phyloP scores from a whole-genome alignment of 768 basidiomycete species.

The Termitomyces sp. region DNA sequence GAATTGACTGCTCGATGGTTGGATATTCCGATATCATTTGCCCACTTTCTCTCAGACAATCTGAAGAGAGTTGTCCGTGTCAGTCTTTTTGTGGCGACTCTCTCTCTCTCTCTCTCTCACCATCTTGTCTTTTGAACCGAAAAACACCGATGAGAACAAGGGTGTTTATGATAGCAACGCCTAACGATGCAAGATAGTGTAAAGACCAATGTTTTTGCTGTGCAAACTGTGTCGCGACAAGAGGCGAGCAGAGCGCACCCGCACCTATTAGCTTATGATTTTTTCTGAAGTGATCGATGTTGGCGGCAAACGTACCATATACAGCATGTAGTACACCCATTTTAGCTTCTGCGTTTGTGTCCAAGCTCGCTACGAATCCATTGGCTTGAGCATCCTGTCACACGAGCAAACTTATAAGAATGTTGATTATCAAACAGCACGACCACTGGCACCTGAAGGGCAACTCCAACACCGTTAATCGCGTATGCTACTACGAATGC shows the following conservation, averaged over 20 bases:
- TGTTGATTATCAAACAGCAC: neutral
- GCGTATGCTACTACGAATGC: constrained; percentile 38
- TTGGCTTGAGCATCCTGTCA: constrained; percentile 71
- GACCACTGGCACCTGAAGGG: constrained; percentile 28
- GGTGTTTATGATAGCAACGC: constrained; percentile 58
- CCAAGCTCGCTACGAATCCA: constrained; percentile 61
- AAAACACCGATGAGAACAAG: constrained; percentile 55
- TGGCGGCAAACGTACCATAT: constrained; percentile 42
- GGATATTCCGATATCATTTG: constrained; percentile 32
- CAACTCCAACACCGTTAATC: constrained; percentile 28
- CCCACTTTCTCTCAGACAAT: constrained; percentile 48
- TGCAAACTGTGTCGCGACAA: constrained; percentile 81
- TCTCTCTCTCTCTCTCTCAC: constrained; percentile 28
- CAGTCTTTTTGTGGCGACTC: neutral
- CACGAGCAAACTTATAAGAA: neutral
- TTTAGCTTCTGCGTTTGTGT: constrained; percentile 53
- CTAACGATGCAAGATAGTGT: constrained; percentile 71
- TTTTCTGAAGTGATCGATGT: neutral
- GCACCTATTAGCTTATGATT: constrained; percentile 37
- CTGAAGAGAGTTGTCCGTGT: constrained; percentile 25
- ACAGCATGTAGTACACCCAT: constrained; percentile 69
- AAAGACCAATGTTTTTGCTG: constrained; percentile 67
- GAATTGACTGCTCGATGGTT: constrained; percentile 18
- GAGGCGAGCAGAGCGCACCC: constrained; percentile 66
- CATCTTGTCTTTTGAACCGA: constrained; percentile 67